These are phyloP conservation scores for Peterozyma xylosa DNA, from an alignment of 805 yeast genomes.

Conservation along the genomic window DNA sequence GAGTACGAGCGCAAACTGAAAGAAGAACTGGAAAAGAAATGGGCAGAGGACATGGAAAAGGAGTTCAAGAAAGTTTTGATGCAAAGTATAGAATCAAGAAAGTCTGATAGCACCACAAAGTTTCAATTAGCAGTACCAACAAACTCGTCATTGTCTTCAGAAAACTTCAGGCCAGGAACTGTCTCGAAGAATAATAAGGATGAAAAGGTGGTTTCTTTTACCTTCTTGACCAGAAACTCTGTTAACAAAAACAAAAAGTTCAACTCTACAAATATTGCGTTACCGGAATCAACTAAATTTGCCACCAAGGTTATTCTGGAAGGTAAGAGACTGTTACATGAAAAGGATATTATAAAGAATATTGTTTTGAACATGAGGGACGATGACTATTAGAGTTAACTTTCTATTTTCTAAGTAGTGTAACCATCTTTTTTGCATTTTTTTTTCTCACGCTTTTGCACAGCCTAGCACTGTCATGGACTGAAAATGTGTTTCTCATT, in stretches of 20 bases:
- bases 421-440: too few species aligned
- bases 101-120: slow-evolving; percentile 15
- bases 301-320: slow-evolving; percentile 45
- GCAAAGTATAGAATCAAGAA: slow-evolving; percentile 39
- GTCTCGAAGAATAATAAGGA: too few species aligned
- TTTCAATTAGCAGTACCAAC: not conserved
- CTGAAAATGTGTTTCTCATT: too few species aligned
- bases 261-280: slow-evolving; percentile 31
- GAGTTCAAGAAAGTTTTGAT: slow-evolving; percentile 46
- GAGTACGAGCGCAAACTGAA: slow-evolving; percentile 28
- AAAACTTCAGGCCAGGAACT: not conserved
- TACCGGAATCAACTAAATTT: slow-evolving; percentile 50
- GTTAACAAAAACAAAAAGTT: slow-evolving; percentile 31
- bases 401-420: too few species aligned
- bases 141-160: slow-evolving; percentile 2
- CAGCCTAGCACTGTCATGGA: too few species aligned
- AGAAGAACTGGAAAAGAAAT: slow-evolving; percentile 34
- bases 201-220: slow-evolving; percentile 30
- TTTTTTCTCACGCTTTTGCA: too few species aligned
- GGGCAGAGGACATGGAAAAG: slow-evolving; percentile 45
- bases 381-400: not conserved
- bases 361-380: slow-evolving; percentile 38
- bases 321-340: slow-evolving; percentile 39
- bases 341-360: slow-evolving; percentile 49
- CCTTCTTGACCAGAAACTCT: slow-evolving; percentile 41